Evolutionary conservation across 805 yeast species (phyloP), one percentile per base, ranked within the genome.

Genomic region (Candida alai): DNA sequence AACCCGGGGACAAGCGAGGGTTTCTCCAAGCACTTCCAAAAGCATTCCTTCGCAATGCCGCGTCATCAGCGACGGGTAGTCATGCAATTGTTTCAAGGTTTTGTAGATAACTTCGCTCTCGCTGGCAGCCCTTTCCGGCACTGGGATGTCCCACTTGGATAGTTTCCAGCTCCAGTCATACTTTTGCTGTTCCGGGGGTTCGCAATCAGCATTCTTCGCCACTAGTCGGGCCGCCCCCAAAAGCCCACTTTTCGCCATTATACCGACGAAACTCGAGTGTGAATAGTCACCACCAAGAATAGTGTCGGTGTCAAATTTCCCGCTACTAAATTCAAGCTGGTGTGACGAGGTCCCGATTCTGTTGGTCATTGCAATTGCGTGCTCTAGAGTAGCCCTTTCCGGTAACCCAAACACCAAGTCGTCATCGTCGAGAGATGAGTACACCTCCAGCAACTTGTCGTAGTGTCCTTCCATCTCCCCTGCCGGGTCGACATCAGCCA

Each of bases 121-220:
- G 1, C 62, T 54, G 0, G 35, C 32, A 0, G 70, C 51, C 0
- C 39, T 43, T 2, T 48, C 51, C 1, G 79, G 67, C 0, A 51
- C 41, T 0, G 94, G 85, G 1, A 84, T 40, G 35, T 81, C 82
- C 97, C 97, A 89, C 32, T 75, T 73, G 27, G 71, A 74, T 25
- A 89, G 56, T 48, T 83, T 83, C 87, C 96, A 81, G 1, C 79
- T 74, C 76, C 87, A 79, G 38, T 73, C 77, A 50, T 70, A 83
- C 1, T 56, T 38, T 16, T 54, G 52, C 6, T 24, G 19, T 15
- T 48, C 51, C 2, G 9, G 18, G 16, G 30, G 12, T n/a, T 18
- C 26, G 4, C 20, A 30, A 11, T 26, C 32, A 3, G 42, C 20
- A n/a, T 41, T 44, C 7, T 58, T 55, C 24, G 59, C 55, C 6